Evolutionary conservation across 495 filamentous ascomycete genomes (phyloP).

Genomic region (Xylaria longipes): DNA sequence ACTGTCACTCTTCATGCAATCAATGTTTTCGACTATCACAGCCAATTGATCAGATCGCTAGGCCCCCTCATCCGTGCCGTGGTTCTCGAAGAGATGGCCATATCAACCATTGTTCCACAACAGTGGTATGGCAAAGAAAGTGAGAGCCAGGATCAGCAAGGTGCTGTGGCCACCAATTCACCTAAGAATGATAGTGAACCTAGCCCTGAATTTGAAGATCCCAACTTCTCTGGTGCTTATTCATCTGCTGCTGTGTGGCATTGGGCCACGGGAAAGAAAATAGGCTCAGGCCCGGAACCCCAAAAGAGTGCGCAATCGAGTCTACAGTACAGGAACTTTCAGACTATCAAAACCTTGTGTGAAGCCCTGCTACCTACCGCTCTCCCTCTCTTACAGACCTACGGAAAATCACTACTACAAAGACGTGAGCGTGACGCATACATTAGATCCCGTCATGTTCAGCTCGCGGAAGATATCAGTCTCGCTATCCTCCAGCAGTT

Average conservation of each 20-base stretch:
- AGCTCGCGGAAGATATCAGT: constrained; percentile 80
- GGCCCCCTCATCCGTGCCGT: constrained; percentile 78
- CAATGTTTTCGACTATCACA: constrained; percentile 82
- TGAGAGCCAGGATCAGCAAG: constrained; percentile 28
- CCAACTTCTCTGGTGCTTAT: constrained; percentile 30
- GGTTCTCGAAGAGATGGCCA: constrained; percentile 79
- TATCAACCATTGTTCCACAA: constrained; percentile 55
- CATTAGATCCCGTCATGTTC: constrained; percentile 69
- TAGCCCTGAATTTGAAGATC: constrained; percentile 32
- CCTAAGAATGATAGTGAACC: constrained; percentile 17
- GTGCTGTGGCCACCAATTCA: constrained; percentile 9
- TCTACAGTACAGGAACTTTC: constrained; percentile 75
- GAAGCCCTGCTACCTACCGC: constrained; percentile 74
- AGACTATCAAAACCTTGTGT: constrained; percentile 75
- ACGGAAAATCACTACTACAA: constrained; percentile 79
- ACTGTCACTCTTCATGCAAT: constrained; percentile 66
- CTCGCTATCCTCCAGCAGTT: constrained; percentile 73
- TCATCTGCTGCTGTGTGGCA: constrained; percentile 34
- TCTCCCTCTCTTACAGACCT: constrained; percentile 74
- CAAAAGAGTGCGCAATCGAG: constrained; percentile 47
- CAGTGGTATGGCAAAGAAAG: constrained; percentile 47
- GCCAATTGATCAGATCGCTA: constrained; percentile 68
- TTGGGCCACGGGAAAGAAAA: constrained; percentile 27
- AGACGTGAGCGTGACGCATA: constrained; percentile 70
- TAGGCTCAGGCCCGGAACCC: constrained; percentile 25